A percentile compares a stretch with the other conserved stretches of the same genome.
These are phyloP conservation scores for Penicillium canescens DNA, from an alignment of 495 filamentous ascomycete species.

Conservation along the genomic window DNA sequence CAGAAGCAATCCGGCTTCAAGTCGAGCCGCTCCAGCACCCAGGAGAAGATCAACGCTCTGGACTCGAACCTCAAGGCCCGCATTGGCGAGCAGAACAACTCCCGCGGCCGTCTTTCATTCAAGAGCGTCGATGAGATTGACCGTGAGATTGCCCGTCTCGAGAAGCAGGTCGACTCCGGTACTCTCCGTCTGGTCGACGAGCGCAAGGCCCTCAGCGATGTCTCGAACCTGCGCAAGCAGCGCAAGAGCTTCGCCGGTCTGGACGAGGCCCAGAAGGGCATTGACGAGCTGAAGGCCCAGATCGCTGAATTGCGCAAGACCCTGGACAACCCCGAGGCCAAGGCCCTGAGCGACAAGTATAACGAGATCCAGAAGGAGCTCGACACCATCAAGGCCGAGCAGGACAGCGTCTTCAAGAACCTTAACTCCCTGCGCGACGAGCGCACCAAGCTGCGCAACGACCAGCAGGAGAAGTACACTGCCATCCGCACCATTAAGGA, in stretches of 20 bases:
- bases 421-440: constrained; percentile 86
- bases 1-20: constrained; percentile 84
- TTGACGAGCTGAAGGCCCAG: constrained; percentile 80
- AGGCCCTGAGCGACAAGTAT: constrained; percentile 82
- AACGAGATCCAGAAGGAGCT: constrained; percentile 79
- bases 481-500: constrained; percentile 84
- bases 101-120: constrained; percentile 72
- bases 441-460: constrained; percentile 73
- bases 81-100: constrained; percentile 81
- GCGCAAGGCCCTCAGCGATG: constrained; percentile 85
- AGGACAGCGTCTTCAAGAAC: constrained; percentile 84
- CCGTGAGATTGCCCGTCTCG: constrained; percentile 72
- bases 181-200: constrained; percentile 94
- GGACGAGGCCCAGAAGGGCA: constrained; percentile 77
- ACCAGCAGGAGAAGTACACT: constrained; percentile 81
- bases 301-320: constrained; percentile 82
- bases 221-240: constrained; percentile 79
- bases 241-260: constrained; percentile 86
- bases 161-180: constrained; percentile 80
- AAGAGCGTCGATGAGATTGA: constrained; percentile 88
- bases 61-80: constrained; percentile 80
- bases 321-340: constrained; percentile 89
- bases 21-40: constrained; percentile 66
- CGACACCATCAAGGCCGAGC: constrained; percentile 83
- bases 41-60: constrained; percentile 83